phyloP scores from a whole-genome alignment of 2,329 filamentous ascomycete species.

The Stagonosporopsis chrysanthemi region DNA sequence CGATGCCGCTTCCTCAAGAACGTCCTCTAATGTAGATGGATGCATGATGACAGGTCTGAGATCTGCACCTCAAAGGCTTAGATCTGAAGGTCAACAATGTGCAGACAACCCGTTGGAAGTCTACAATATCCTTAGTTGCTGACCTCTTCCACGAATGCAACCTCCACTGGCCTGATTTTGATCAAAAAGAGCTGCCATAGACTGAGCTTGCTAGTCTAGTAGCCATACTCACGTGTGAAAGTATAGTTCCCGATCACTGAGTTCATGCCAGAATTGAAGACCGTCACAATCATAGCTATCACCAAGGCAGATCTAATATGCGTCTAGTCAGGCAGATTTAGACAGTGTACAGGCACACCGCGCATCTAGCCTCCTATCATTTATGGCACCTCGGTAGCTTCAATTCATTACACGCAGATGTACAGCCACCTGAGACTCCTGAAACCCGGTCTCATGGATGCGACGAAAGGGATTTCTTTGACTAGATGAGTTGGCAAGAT shows the following conservation, averaged over 20 bases:
- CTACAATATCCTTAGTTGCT: too few relatives aligned
- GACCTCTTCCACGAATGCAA: background rate
- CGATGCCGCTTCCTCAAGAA: background rate
- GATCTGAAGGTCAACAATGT: too few relatives aligned
- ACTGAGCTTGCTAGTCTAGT: background rate
- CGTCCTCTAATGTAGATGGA: background rate
- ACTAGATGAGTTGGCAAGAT: background rate
- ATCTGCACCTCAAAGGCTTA: too few relatives aligned
- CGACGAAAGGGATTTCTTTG: conserved; percentile 4
- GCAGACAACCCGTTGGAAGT: too few relatives aligned
- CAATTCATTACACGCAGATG: background rate
- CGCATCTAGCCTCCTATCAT: background rate
- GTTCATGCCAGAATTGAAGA: too few relatives aligned
- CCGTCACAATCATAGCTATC: background rate
- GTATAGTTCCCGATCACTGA: background rate
- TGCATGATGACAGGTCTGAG: too few relatives aligned
- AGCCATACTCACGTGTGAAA: background rate
- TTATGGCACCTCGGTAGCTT: background rate
- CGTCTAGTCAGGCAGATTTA: background rate
- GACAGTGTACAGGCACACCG: background rate
- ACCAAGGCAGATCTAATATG: background rate
- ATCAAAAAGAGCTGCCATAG: too few relatives aligned
- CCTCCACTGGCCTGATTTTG: too few relatives aligned
- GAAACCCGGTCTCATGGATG: background rate
- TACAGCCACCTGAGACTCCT: background rate